Conservation (phyloP, 148 eudicot species). For the Persicaria maculosa region DNA sequence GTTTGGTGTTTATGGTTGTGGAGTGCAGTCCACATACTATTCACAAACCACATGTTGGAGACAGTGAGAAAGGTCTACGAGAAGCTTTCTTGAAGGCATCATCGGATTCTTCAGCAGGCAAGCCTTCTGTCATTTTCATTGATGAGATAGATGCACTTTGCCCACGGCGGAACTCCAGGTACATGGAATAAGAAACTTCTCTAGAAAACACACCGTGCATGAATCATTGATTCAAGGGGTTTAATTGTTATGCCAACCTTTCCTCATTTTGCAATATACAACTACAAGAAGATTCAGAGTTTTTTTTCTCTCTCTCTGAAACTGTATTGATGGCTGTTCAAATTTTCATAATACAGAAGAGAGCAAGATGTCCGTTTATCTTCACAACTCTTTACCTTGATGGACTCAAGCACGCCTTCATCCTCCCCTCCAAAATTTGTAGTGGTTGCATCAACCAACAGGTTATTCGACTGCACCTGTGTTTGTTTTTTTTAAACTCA, state of each 20-base stretch:
- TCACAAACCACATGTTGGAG: conserved; percentile 78
- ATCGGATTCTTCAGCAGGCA: conserved; percentile 56
- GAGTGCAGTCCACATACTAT: conserved; percentile 84
- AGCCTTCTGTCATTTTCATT: conserved; percentile 80
- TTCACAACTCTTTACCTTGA: conserved; percentile 74
- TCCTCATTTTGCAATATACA: neutral
- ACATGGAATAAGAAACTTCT: conserved; percentile 8
- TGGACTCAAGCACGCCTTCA: conserved; percentile 65
- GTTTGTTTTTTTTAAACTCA: neutral
- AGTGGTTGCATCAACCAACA: conserved; percentile 96
- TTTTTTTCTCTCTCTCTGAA: neutral
- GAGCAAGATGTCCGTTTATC: conserved; percentile 76
- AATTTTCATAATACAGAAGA: conserved; percentile 47
- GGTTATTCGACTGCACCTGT: conserved; percentile 27
- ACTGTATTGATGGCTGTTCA: neutral
- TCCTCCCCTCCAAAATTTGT: conserved; percentile 51
- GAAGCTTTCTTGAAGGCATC: conserved; percentile 88
- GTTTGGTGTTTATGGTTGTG: conserved; percentile 13
- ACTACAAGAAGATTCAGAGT: neutral
- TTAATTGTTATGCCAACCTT: neutral
- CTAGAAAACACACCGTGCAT: neutral
- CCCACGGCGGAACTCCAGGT: conserved; percentile 87
- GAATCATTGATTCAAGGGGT: neutral
- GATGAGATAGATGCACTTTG: conserved; percentile 96
- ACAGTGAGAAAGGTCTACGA: conserved; percentile 80